A percentile compares a stretch with the other conserved stretches of the same genome.
Conservation (phyloP, 768 basidiomycete species). For the Lentinula boryana region DNA sequence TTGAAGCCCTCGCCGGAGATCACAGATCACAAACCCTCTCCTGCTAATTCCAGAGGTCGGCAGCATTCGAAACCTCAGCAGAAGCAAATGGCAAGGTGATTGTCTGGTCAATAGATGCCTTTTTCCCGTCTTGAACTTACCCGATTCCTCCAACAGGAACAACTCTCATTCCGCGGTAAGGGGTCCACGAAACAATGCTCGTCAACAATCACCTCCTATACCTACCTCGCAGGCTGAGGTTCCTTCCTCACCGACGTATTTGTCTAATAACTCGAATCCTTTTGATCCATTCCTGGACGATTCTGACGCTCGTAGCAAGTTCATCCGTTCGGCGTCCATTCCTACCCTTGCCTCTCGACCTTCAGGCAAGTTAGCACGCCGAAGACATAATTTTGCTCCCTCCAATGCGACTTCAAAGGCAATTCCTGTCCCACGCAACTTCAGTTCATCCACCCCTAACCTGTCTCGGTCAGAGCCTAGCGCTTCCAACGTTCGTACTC, state of each 20-base stretch:
- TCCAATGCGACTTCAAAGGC: constrained; percentile 33
- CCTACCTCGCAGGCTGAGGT: constrained; percentile 66
- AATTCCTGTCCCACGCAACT: constrained; percentile 43
- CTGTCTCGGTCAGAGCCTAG: constrained; percentile 49
- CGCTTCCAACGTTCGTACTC: constrained; percentile 20
- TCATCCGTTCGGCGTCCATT: constrained; percentile 16
- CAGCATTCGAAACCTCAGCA: constrained; percentile 34
- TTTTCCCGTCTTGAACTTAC: constrained; percentile 7
- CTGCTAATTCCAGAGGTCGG: constrained; percentile 27
- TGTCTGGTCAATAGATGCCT: neutral
- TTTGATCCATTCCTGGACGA: constrained; percentile 38
- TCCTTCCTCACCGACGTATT: constrained; percentile 27
- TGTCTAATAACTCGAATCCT: constrained; percentile 42
- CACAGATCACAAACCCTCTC: constrained; percentile 23
- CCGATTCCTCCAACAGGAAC: constrained; percentile 28
- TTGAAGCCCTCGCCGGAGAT: constrained; percentile 24
- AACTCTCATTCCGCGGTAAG: constrained; percentile 36
- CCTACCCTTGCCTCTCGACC: constrained; percentile 43
- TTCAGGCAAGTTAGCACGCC: constrained; percentile 52
- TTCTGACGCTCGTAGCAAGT: constrained; percentile 16
- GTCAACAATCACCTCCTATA: constrained; percentile 60
- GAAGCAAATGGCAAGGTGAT: constrained; percentile 36
- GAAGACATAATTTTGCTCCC: constrained; percentile 36
- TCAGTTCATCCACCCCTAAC: constrained; percentile 15
- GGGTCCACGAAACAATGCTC: constrained; percentile 44